Percentiles rank a stretch among this genome's conserved stretches.
These are phyloP conservation scores for Dactylonectria estremocensis DNA, from an alignment of 2,329 filamentous ascomycete genomes.

Conservation along the genomic window DNA sequence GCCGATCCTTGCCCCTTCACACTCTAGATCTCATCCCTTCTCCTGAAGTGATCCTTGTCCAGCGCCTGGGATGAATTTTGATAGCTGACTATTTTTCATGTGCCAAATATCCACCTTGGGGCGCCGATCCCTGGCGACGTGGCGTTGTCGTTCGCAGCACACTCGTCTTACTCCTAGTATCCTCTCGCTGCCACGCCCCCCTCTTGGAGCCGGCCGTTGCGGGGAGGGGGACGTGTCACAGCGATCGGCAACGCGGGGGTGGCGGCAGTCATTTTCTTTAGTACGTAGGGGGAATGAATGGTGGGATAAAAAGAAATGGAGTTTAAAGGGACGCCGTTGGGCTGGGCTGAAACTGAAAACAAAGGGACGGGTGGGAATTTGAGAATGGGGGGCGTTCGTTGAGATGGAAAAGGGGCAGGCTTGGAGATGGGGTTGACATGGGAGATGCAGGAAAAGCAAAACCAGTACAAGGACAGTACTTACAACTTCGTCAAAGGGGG, in stretches of 20 bases:
- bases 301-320: background rate
- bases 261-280: background rate
- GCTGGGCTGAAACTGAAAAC: too few relatives aligned
- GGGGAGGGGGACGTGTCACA: background rate
- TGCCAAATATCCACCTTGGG: too few relatives aligned
- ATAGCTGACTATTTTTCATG: background rate
- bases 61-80: background rate
- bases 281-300: too few relatives aligned
- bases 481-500: too few relatives aligned
- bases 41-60: background rate
- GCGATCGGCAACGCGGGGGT: background rate
- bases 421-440: too few relatives aligned
- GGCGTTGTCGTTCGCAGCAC: conserved; percentile 15
- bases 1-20: background rate
- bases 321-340: background rate
- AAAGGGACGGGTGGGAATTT: too few relatives aligned
- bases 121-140: conserved; percentile 13
- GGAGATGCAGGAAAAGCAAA: too few relatives aligned
- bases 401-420: too few relatives aligned
- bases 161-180: background rate
- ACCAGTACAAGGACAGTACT: too few relatives aligned
- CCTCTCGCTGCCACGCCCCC: background rate
- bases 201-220: too few relatives aligned
- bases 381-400: too few relatives aligned
- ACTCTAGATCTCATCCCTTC: background rate